Evolutionary conservation across 352 stramenopile species (phyloP).

Genomic region (Globisporangium cylindrosporum): DNA sequence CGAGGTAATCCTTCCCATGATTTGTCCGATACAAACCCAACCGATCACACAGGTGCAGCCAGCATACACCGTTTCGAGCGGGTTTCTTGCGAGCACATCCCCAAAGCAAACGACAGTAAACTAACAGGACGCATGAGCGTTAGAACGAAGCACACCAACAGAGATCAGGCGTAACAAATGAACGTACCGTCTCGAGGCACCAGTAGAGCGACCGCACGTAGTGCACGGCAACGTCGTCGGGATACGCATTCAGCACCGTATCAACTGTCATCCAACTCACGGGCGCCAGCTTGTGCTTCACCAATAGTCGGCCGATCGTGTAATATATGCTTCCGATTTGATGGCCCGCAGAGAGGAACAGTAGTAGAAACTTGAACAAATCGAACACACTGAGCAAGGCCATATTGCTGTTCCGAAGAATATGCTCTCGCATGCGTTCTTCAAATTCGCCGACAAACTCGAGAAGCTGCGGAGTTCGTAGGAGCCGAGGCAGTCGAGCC

Average conservation of each 20-base stretch:
- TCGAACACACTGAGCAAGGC: conserved; percentile 19
- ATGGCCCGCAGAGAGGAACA: conserved; percentile 22
- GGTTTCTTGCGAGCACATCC: conserved; percentile 20
- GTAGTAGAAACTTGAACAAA: conserved; percentile 28
- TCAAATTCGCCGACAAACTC: conserved; percentile 20
- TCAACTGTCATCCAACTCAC: conserved; percentile 24
- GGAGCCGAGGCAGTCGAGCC: conserved; percentile 17
- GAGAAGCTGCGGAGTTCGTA: conserved; percentile 21
- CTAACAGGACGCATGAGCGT: neutral
- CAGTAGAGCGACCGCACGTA: conserved; percentile 27
- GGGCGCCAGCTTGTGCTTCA: conserved; percentile 19
- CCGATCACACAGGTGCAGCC: conserved; percentile 19
- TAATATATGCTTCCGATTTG: conserved; percentile 25
- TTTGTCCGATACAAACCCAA: conserved; percentile 27
- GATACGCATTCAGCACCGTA: conserved; percentile 16
- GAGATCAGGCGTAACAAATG: neutral
- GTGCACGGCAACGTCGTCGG: conserved; percentile 15
- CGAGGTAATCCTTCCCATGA: conserved; percentile 27
- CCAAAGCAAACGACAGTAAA: conserved; percentile 32
- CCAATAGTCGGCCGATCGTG: conserved; percentile 18
- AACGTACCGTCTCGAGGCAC: conserved; percentile 24
- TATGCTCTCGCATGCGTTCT: conserved; percentile 13
- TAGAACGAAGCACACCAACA: neutral
- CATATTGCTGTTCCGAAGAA: conserved; percentile 10
- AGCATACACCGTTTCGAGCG: conserved; percentile 21